Evolutionary conservation across 75 land plant species (phyloP).

Genomic region (Pinus taeda): DNA sequence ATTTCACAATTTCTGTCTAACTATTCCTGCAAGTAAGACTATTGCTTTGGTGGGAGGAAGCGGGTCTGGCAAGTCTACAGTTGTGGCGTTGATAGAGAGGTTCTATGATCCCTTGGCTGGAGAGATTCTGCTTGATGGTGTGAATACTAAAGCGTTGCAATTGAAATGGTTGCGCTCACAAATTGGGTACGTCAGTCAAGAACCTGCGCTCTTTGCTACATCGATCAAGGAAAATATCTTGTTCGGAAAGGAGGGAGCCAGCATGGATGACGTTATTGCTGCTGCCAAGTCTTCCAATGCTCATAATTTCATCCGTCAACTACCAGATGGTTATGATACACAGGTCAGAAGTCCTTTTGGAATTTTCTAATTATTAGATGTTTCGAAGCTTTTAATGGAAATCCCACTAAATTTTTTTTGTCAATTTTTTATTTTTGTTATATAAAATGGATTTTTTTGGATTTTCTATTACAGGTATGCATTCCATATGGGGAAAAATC

Average conservation of each 20-base stretch:
- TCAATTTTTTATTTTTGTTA: too few species aligned
- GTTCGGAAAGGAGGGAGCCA: conserved; percentile 17
- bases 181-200: conserved; percentile 34
- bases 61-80: conserved; percentile 29
- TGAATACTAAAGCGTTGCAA: conserved; percentile 14
- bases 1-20: conserved; percentile 18
- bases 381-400: too few species aligned
- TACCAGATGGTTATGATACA: conserved; percentile 34
- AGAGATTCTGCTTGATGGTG: conserved; percentile 25
- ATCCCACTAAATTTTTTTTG: too few species aligned
- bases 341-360: conserved; percentile 12
- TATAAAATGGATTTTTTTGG: too few species aligned
- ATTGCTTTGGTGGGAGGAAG: conserved; percentile 22
- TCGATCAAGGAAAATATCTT: conserved; percentile 26
- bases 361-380: neutral
- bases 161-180: conserved; percentile 24
- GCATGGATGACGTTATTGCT: conserved; percentile 18
- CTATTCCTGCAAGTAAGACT: conserved; percentile 14
- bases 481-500: too few species aligned
- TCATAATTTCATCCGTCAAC: conserved; percentile 13
- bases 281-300: conserved; percentile 31
- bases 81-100: conserved; percentile 24
- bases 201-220: conserved; percentile 27
- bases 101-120: conserved; percentile 33
- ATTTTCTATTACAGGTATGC: too few species aligned